These are phyloP conservation scores for Xylariaceae sp. DNA, from an alignment of 2,329 filamentous ascomycete genomes.

Conservation along the genomic window DNA sequence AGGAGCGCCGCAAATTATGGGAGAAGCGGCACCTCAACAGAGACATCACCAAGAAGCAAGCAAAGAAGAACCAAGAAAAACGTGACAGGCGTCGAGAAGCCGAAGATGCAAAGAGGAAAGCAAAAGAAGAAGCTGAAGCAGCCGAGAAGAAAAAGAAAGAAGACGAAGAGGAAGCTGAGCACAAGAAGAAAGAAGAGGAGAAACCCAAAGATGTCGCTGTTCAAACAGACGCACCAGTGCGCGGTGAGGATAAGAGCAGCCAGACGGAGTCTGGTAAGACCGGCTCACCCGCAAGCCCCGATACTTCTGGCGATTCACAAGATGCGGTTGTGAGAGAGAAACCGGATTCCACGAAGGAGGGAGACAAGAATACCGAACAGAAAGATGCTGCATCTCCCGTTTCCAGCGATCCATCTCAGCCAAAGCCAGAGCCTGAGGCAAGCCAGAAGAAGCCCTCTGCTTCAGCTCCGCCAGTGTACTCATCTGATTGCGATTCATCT, in stretches of 20 bases:
- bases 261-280: constrained; percentile 31
- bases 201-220: constrained; percentile 40
- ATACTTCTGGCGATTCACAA: constrained; percentile 18
- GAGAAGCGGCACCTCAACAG: constrained; percentile 51
- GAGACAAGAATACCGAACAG: constrained; percentile 10
- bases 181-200: constrained; percentile 35
- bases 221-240: constrained; percentile 39
- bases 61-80: constrained; percentile 48
- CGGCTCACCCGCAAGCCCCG: constrained; percentile 21
- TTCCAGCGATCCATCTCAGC: constrained; percentile 4
- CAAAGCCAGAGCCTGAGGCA: neutral
- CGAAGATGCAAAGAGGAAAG: constrained; percentile 47
- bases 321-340: constrained; percentile 17
- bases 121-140: constrained; percentile 41
- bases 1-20: constrained; percentile 56
- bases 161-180: constrained; percentile 32
- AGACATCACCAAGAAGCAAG: constrained; percentile 46
- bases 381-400: constrained; percentile 12
- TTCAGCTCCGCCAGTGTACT: constrained; percentile 37
- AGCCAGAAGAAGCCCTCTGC: constrained; percentile 9
- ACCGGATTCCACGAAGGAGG: constrained; percentile 12
- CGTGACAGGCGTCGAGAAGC: constrained; percentile 42
- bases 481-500: constrained; percentile 61
- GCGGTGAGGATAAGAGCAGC: constrained; percentile 36
- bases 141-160: constrained; percentile 33